These are phyloP conservation scores for Pterocarpus macrocarpus DNA, from an alignment of 306 rosid species.

Conservation along the genomic window DNA sequence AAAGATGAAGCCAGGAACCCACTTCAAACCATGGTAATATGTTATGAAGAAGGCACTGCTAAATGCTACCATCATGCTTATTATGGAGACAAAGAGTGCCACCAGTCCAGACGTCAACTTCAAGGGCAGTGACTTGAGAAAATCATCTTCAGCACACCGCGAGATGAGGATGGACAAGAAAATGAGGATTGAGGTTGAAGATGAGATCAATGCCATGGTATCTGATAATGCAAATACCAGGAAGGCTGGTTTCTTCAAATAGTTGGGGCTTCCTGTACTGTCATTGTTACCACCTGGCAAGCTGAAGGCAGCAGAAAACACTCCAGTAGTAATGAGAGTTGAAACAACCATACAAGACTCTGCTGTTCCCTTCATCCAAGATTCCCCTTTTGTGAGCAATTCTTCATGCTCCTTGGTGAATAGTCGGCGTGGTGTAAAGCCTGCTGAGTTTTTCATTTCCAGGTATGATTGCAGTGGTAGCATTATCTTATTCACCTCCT, in stretches of 20 bases:
- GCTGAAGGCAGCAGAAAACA: constrained; percentile 59
- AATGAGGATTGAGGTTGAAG: constrained; percentile 54
- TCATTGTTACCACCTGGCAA: constrained; percentile 57
- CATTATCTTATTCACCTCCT: constrained; percentile 65
- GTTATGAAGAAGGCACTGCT: constrained; percentile 56
- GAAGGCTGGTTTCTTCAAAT: constrained; percentile 36
- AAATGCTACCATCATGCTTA: constrained; percentile 60
- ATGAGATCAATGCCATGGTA: constrained; percentile 55
- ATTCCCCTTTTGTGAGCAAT: constrained; percentile 49
- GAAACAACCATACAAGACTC: constrained; percentile 61
- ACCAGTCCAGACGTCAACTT: constrained; percentile 59
- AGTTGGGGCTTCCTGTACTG: constrained; percentile 37
- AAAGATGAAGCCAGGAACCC: constrained; percentile 49
- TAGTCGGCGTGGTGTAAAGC: constrained; percentile 44
- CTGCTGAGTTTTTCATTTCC: constrained; percentile 42
- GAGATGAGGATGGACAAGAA: constrained; percentile 63
- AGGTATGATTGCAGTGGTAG: constrained; percentile 4
- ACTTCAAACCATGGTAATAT: constrained; percentile 33
- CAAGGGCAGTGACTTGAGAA: constrained; percentile 50
- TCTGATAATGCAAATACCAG: constrained; percentile 51
- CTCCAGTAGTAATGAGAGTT: constrained; percentile 59
- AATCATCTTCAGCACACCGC: constrained; percentile 59
- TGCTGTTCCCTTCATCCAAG: constrained; percentile 67
- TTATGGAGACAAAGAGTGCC: constrained; percentile 55
- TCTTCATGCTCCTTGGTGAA: constrained; percentile 51